Conservation (phyloP, 495 filamentous ascomycete genomes). For the Schizothecium vesticola region DNA sequence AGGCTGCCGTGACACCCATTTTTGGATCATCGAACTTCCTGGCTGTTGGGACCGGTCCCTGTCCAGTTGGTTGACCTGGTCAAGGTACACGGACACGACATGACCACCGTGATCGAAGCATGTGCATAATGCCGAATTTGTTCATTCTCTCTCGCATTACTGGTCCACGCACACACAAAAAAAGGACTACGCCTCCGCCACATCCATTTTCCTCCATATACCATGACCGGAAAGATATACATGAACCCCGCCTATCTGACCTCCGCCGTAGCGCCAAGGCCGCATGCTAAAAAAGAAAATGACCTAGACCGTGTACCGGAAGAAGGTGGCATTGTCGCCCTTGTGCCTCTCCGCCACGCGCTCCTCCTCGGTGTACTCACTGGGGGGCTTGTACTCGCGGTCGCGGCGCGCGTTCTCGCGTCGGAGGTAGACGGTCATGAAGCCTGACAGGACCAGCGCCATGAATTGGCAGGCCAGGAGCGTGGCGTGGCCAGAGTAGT, state of each 20-base stretch:
- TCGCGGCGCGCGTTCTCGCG: conserved; percentile 56
- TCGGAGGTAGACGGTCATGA: conserved; percentile 55
- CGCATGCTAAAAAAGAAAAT: not conserved
- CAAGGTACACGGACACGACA: no score
- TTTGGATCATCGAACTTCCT: not conserved
- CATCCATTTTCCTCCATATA: not conserved
- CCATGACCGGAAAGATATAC: not conserved
- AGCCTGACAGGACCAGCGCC: conserved; percentile 44
- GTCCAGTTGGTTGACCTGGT: not conserved
- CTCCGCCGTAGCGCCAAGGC: not conserved
- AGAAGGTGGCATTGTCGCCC: conserved; percentile 51
- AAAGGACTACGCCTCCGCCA: not conserved
- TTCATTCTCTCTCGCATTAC: not conserved
- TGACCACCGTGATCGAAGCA: not conserved
- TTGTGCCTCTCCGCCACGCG: conserved; percentile 38
- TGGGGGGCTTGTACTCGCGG: conserved; percentile 37
- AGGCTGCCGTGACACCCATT: not conserved
- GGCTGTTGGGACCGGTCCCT: not conserved
- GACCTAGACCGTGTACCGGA: conserved; percentile 47
- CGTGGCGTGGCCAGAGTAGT: conserved; percentile 54
- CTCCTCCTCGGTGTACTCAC: conserved; percentile 46
- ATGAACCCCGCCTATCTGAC: not conserved
- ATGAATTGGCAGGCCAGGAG: conserved; percentile 42
- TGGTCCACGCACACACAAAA: not conserved
- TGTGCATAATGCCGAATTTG: not conserved